Percentiles rank a stretch among this genome's conserved stretches.
Conservation (phyloP, 1,284 basidiomycete species). For the Cutaneotrichosporon sp. region DNA sequence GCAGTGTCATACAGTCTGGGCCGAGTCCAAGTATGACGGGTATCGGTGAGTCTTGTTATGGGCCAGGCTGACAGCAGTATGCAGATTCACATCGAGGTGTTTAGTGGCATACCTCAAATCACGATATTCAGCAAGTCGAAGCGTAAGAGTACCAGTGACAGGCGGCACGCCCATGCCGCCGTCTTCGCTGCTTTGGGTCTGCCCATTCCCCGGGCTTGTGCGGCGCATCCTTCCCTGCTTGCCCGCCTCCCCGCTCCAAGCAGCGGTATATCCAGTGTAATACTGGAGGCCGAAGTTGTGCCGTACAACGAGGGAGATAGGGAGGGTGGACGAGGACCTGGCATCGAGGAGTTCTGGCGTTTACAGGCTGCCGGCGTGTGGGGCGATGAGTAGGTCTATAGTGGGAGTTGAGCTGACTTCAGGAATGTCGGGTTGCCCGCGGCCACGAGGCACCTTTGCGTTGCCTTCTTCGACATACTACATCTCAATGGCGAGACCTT, state of each 20-base stretch:
- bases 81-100: slow-evolving; percentile 69
- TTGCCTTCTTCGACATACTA: slow-evolving; percentile 80
- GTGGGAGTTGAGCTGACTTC: too few relatives aligned
- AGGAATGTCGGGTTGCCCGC: background rate
- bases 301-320: slow-evolving; percentile 59
- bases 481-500: slow-evolving; percentile 59
- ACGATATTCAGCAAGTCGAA: slow-evolving; percentile 79
- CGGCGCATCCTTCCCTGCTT: slow-evolving; percentile 19
- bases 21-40: slow-evolving; percentile 86
- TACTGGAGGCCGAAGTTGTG: slow-evolving; percentile 85
- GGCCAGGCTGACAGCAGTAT: slow-evolving; percentile 39
- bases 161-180: slow-evolving; percentile 61
- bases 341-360: slow-evolving; percentile 53
- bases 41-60: slow-evolving; percentile 55
- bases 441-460: slow-evolving; percentile 57
- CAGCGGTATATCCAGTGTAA: slow-evolving; percentile 48
- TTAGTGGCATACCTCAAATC: slow-evolving; percentile 52
- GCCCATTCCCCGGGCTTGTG: slow-evolving; percentile 20
- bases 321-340: slow-evolving; percentile 36
- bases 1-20: slow-evolving; percentile 56
- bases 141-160: slow-evolving; percentile 69
- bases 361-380: slow-evolving; percentile 35
- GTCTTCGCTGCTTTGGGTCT: slow-evolving; percentile 62
- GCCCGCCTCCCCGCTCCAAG: background rate
- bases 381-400: background rate